Base-by-base conservation (phyloP, 257 asterid genomes). In the Ajuga chamaepitys region DNA sequence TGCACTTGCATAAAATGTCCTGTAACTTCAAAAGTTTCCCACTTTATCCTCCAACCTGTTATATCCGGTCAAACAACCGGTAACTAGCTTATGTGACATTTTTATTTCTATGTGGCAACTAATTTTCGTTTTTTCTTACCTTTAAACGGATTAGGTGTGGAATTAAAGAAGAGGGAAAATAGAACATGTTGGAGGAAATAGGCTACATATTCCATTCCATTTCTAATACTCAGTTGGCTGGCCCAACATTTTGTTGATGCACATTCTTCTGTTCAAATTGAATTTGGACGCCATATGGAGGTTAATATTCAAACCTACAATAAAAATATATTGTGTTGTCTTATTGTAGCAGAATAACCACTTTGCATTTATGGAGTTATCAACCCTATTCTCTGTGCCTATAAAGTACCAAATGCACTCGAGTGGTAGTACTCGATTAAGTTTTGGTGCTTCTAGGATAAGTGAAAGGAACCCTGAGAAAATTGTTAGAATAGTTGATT, bases 381-480 rank as follows among this genome's bases (percentile, higher is more conserved):
- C 76, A 4, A 73, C 75, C 12, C 75, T 75, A 30, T 75, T 70
- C 40, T 74, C 88, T 53, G 81, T 82, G 59, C 80, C 87, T n/a
- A 70, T 70, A 2, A 72, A 80, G 71, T 80, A 83, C 50, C 84
- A 81, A 41, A 76, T 73, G 34, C 77, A 53, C 70, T 63, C 78
- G 32, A 62, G 47, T 58, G 75, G 63, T 63, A 70, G 40, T 75
- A 58, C 46, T 52, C 59, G 66, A 60, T 70, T 80, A 25, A 70
- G 70, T 47, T 56, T 56, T 66, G 78, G 60, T 58, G 62, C 58
- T 38, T 74, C 56, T 70, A 72, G 71, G 44, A 66, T 56, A 60
- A 46, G 60, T 58, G 68, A 64, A 54, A 62, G 68, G 66, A 75
- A 75, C 63, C 40, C 68, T 74, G 74, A 53, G 67, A 78, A 71